These are phyloP conservation scores for Rubroshorea leprosula DNA, from an alignment of 345 rosid species.

Conservation along the genomic window DNA sequence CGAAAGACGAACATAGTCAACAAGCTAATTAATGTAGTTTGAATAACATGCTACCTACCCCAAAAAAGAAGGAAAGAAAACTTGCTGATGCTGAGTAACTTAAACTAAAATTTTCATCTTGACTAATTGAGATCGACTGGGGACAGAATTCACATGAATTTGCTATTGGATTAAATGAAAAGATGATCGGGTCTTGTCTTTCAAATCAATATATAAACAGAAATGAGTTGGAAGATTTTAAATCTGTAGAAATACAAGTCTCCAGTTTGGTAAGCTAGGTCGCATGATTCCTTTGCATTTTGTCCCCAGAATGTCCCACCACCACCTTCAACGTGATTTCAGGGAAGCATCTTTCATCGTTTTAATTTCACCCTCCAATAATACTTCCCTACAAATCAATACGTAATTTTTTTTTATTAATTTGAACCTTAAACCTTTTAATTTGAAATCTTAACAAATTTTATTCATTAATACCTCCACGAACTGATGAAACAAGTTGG, in stretches of 20 bases:
- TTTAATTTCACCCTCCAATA: neutral
- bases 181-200: constrained; percentile 16
- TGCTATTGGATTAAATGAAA: neutral
- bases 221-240: constrained; percentile 20
- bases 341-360: constrained; percentile 15
- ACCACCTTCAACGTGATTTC: constrained; percentile 22
- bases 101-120: too few relatives aligned
- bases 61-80: constrained; percentile 2
- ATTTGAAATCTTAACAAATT: too few relatives aligned
- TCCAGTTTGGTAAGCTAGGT: constrained; percentile 23
- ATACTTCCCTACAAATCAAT: neutral
- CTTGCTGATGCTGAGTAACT: too few relatives aligned
- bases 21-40: too few relatives aligned
- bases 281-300: constrained; percentile 14
- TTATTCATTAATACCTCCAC: too few relatives aligned
- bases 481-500: too few relatives aligned
- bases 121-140: neutral
- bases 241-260: neutral
- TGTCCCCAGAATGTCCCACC: constrained; percentile 18
- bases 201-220: constrained; percentile 18
- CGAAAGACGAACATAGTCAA: too few relatives aligned
- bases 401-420: neutral
- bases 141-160: constrained; percentile 20
- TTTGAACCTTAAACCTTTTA: too few relatives aligned
- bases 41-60: too few relatives aligned